Evolutionary conservation across 352 stramenopile species (phyloP), one percentile per base, ranked within the genome.

Genomic region (Globisporangium emineosum): DNA sequence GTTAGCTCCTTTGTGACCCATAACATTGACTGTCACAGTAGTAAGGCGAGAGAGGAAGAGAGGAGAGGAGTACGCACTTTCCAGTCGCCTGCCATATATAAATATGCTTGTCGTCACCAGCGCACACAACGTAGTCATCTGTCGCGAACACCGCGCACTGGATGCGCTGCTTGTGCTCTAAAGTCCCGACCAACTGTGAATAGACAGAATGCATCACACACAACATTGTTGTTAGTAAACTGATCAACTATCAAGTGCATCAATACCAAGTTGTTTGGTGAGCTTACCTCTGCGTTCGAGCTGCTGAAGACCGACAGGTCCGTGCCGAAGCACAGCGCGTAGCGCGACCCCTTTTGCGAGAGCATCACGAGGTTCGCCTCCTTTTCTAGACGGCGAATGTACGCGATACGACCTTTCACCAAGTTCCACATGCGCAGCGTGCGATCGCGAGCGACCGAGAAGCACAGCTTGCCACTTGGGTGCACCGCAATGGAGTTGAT

Each of bases 391-490:
- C 88, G 83, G 32, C 86, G 83, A 62, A 96, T 96, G 71, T 90
- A 96, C 12, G 85, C 85, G n/a, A 90, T 91, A 49, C 88, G 86
- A 23, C 89, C 89, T 53, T 95, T 95, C 30, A 96, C 83, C 2
- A 97, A 67, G 72, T 97, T 96, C 89, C 89, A 97, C 82, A 97
- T 92, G 42, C 88, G 85, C 67, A 97, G 68, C 51, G 88, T 97
- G 52, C 81, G 77, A 49, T 97, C 89, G 9, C 77, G 77, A 6
- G 86, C 84, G 3, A 95, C 83, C 1, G 88, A 96, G 37, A 97
- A 90, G 52, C 86, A 91, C 51, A 97, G 49, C 63, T 95, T 94
- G 42, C 89, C 89, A 50, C 83, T 95, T n/a, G 89, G 89, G 43
- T 97, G 89, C 64, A 96, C 81, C 21, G 85, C 88, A 43, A 97